Conservation (phyloP, 139 green algal species). For the Zygnema cylindricum region DNA sequence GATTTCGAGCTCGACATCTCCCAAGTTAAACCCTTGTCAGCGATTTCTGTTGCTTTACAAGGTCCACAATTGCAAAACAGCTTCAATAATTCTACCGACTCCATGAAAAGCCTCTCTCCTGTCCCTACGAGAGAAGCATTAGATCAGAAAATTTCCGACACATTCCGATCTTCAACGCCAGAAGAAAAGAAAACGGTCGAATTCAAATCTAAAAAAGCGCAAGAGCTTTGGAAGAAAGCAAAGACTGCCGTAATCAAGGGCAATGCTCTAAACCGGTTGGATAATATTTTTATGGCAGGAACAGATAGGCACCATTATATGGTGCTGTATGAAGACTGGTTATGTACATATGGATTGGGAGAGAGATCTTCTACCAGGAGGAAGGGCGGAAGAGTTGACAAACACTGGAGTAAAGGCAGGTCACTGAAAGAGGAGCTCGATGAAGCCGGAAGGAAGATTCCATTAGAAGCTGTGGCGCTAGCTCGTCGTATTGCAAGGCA, state of each 20-base stretch:
- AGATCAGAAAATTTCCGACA: background rate
- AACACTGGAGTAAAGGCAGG: background rate
- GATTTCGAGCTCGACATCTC: background rate
- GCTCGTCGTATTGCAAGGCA: background rate
- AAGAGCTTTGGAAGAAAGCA: constrained; percentile 1
- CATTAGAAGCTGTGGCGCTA: constrained; percentile 6
- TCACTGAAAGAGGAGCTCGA: background rate
- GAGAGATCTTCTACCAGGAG: background rate
- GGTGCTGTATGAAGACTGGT: constrained; percentile 18
- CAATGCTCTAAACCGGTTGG: background rate
- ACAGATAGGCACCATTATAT: background rate
- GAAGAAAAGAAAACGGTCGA: too few species aligned
- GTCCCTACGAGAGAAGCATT: background rate
- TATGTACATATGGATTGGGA: background rate
- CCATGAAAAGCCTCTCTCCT: background rate
- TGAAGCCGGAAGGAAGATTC: background rate
- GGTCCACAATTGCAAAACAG: background rate
- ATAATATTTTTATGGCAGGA: background rate
- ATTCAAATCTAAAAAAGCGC: background rate
- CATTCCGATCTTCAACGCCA: too few species aligned
- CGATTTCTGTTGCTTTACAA: background rate
- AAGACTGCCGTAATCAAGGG: background rate
- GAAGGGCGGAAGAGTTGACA: background rate
- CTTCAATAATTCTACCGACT: background rate
- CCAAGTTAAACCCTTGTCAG: background rate